phyloP scores from a whole-genome alignment of 148 eudicot genomes.

The Nyssa sinensis region DNA sequence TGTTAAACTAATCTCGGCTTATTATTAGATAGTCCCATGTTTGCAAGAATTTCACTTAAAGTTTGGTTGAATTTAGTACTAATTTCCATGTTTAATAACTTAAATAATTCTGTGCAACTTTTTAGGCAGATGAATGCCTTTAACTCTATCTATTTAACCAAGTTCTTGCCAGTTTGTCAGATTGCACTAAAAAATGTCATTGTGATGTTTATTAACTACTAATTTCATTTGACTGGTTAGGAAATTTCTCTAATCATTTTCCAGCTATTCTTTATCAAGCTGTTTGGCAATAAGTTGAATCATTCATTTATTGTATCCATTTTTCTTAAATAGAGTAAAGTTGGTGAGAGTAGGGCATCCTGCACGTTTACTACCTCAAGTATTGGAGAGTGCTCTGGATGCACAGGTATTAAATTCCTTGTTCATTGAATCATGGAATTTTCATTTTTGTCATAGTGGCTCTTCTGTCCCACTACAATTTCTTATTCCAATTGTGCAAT shows the following conservation, averaged over 20 bases:
- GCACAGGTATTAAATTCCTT: slow-evolving; percentile 59
- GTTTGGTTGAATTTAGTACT: not conserved
- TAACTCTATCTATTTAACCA: not conserved
- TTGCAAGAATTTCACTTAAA: not conserved
- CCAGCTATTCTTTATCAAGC: not conserved
- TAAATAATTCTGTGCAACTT: not conserved
- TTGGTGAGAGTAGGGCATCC: slow-evolving; percentile 98
- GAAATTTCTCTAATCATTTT: not conserved
- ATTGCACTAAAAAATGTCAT: not conserved
- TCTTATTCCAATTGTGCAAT: not conserved
- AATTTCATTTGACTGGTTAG: not conserved
- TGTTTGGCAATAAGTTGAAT: not conserved
- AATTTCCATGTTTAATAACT: no score
- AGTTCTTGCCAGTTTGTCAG: not conserved
- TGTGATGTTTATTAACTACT: not conserved
- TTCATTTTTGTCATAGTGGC: not conserved
- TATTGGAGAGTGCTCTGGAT: slow-evolving; percentile 90
- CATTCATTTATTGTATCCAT: slow-evolving; percentile 1
- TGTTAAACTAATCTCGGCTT: not conserved
- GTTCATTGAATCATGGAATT: slow-evolving; percentile 5
- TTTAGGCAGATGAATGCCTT: not conserved
- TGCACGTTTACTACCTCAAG: slow-evolving; percentile 96
- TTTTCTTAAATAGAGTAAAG: slow-evolving; percentile 60
- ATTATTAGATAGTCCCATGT: not conserved
- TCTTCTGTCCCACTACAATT: not conserved